These are phyloP conservation scores for Metschnikowia peoriensis DNA, from an alignment of 805 yeast species.

Conservation along the genomic window DNA sequence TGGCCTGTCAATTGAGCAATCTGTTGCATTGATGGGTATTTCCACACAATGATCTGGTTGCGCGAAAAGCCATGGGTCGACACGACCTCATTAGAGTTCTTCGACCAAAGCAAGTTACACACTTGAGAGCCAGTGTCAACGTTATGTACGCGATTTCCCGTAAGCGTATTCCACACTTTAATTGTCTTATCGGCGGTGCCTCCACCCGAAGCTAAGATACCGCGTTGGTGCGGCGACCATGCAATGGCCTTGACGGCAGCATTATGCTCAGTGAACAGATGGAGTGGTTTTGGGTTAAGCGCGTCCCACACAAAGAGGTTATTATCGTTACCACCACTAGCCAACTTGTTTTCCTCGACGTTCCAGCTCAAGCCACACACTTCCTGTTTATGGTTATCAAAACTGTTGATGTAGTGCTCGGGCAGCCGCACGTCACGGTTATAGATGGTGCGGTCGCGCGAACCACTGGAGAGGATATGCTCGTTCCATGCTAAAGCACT, in stretches of 20 bases:
- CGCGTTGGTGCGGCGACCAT: conserved; percentile 97
- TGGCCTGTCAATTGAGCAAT: conserved; percentile 93
- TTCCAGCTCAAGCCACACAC: conserved; percentile 97
- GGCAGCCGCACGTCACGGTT: conserved; percentile 91
- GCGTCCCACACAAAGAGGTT: conserved; percentile 88
- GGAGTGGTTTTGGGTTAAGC: conserved; percentile 60
- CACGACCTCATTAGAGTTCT: conserved; percentile 86
- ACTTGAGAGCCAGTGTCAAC: conserved; percentile 97
- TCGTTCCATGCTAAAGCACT: conserved; percentile 93
- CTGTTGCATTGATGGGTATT: conserved; percentile 88
- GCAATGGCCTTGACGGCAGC: conserved; percentile 97
- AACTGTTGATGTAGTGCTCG: conserved; percentile 70
- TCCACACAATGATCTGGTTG: conserved; percentile 91
- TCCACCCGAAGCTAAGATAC: conserved; percentile 92
- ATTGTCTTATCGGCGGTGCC: conserved; percentile 92
- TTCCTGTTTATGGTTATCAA: conserved; percentile 84
- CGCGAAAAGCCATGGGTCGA: conserved; percentile 93
- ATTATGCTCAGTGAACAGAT: conserved; percentile 74
- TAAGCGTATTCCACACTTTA: conserved; percentile 88
- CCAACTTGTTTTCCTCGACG: conserved; percentile 83
- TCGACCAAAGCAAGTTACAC: conserved; percentile 91
- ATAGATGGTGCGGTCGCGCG: conserved; percentile 77
- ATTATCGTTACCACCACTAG: conserved; percentile 96
- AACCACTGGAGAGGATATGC: conserved; percentile 83
- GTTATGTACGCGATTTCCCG: conserved; percentile 70